Base-by-base conservation (phyloP, 768 basidiomycete genomes). In the Lactarius pseudohatsudake region DNA sequence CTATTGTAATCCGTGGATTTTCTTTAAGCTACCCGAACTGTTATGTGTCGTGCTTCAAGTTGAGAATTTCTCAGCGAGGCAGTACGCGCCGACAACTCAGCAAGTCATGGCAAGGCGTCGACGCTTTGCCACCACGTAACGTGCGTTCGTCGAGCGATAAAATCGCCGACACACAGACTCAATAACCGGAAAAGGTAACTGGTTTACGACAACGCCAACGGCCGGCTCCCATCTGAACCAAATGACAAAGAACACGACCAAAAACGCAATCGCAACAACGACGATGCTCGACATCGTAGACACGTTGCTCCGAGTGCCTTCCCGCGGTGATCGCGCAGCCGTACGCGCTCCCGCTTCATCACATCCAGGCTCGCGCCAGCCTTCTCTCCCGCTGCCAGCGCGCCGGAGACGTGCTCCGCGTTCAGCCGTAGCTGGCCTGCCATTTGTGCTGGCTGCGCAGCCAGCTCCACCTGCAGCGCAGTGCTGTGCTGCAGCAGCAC, bases 381-480 rank as follows among this genome's bases (percentile, higher is more conserved):
- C 11, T 11, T 38, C 85, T 81, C 72, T 90, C 91, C 57, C 97
- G 85, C 34, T 34, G 73, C 76, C 71, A 81, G 78, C 4, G 79
- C 8, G 72, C 74, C 2, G 72, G 68, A 1, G 34, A 34, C 34
- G 34, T 34, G 34, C 34, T 34, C 34, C 34, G 34, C 34, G 34
- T 34, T 75, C 64, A 75, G 66, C 69, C 28, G 66, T 58, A 98
- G 79, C 13, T 94, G 93, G 13, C 86, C 80, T 0, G 94, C 93
- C 96, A 98, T 98, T 64, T 85, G 76, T 0, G 86, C 87, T 30
- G 96, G 84, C 72, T 92, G 89, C 10, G 80, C 79, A 0, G 90
- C 83, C 56, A 96, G 84, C 28, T 91, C 85, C 59, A 91, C 84
- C 30, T 95, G 92, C 3, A 90, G 77, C 0, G 82, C 80, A 8